Conservation (phyloP, 2,329 filamentous ascomycete genomes). For the Ascomycota sp. region DNA sequence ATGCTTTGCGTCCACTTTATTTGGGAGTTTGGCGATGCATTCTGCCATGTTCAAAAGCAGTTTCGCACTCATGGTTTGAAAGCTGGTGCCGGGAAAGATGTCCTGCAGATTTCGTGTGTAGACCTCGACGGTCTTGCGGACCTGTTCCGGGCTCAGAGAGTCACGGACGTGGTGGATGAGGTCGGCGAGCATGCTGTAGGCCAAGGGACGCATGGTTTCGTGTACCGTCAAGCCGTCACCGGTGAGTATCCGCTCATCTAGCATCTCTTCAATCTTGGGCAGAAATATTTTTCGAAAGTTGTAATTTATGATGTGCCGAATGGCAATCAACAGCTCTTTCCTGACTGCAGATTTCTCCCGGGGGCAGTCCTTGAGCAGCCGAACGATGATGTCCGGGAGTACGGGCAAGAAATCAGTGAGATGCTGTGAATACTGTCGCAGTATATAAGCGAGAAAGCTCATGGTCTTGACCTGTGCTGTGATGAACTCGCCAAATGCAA, state of each 20-base stretch:
- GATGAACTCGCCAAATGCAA: conserved; percentile 92
- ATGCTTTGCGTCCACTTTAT: conserved; percentile 86
- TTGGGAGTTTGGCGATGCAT: conserved; percentile 80
- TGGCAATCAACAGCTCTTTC: conserved; percentile 89
- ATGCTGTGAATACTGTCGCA: conserved; percentile 73
- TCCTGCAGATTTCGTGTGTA: conserved; percentile 94
- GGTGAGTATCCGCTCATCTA: conserved; percentile 86
- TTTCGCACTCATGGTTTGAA: conserved; percentile 98
- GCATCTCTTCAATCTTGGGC: conserved; percentile 78
- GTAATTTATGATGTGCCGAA: conserved; percentile 97
- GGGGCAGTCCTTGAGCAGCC: conserved; percentile 81
- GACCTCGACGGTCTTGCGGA: conserved; percentile 85
- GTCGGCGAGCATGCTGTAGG: conserved; percentile 96
- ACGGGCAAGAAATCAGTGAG: conserved; percentile 72
- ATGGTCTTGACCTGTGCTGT: conserved; percentile 98
- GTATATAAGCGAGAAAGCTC: conserved; percentile 88
- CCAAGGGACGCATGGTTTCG: conserved; percentile 84
- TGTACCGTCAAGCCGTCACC: conserved; percentile 93
- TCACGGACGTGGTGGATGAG: conserved; percentile 94
- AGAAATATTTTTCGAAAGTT: conserved; percentile 93
- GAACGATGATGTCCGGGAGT: conserved; percentile 75
- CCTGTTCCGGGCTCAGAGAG: conserved; percentile 71
- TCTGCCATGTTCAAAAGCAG: conserved; percentile 94
- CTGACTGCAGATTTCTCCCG: conserved; percentile 82
- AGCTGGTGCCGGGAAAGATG: conserved; percentile 90